Conservation (phyloP, 2,329 filamentous ascomycete species). For the Diplodia corticola region DNA sequence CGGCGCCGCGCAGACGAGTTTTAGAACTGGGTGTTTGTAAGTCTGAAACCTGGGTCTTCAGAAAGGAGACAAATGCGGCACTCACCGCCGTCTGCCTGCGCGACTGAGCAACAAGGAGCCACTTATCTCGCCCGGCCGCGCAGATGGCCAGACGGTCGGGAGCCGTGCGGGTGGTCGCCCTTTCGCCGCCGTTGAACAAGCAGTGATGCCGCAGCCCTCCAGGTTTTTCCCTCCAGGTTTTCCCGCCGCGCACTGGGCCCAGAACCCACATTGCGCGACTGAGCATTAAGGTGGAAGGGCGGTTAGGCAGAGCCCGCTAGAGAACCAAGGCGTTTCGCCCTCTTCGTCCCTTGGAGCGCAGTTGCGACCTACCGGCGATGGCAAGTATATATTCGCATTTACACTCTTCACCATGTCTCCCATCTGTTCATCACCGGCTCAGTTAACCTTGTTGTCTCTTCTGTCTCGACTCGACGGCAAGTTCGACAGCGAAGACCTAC, state of each 20-base stretch:
- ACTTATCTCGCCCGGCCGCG: not conserved
- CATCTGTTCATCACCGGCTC: not conserved
- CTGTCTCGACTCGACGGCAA: not conserved
- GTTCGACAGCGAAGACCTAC: not conserved
- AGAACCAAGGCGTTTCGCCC: not conserved
- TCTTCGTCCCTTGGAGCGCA: not conserved
- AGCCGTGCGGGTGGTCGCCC: too few species aligned
- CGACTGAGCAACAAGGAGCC: not conserved
- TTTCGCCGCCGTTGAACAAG: too few species aligned
- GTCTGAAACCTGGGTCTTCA: not conserved
- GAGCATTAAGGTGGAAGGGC: not conserved
- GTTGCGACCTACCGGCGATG: not conserved
- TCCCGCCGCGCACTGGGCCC: not conserved
- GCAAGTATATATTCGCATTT: not conserved
- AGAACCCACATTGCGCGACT: slow-evolving; percentile 5
- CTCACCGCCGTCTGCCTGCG: not conserved
- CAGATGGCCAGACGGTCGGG: not conserved
- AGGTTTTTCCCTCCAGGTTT: too few species aligned
- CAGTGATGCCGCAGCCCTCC: not conserved
- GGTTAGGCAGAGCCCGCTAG: not conserved
- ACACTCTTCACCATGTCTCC: not conserved
- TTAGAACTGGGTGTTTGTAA: not conserved
- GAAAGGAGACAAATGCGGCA: not conserved
- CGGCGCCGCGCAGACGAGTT: not conserved
- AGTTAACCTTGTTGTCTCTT: not conserved